Evolutionary conservation across 2,329 filamentous ascomycete genomes (phyloP).

Genomic region (Knoxdaviesia proteae): DNA sequence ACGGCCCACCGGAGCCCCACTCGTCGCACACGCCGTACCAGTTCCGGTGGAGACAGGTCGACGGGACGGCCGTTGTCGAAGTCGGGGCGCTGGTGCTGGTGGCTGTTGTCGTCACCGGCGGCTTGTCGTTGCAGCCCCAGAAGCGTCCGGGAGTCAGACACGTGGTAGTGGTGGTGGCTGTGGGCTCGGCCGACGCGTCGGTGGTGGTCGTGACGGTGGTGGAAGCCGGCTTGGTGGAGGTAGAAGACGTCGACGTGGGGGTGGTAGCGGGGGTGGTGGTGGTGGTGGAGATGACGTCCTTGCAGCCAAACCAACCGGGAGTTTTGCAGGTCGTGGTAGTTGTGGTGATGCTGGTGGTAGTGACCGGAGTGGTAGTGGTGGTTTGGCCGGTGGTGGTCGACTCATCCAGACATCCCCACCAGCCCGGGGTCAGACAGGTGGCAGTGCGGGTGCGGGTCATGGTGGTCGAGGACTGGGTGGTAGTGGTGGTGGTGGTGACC

Average conservation of each 20-base stretch:
- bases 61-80: constrained; percentile 8
- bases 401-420: constrained; percentile 67
- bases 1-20: constrained; percentile 8
- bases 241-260: constrained; percentile 23
- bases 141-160: constrained; percentile 26
- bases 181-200: constrained; percentile 8
- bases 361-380: constrained; percentile 12
- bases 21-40: constrained; percentile 22
- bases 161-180: constrained; percentile 8
- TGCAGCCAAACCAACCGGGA: constrained; percentile 48
- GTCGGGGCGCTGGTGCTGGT: constrained; percentile 8
- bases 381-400: constrained; percentile 26
- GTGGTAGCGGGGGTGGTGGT: constrained; percentile 17
- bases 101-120: constrained; percentile 11
- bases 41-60: constrained; percentile 15
- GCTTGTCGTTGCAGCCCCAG: constrained; percentile 24
- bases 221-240: constrained; percentile 30
- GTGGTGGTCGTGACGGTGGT: constrained; percentile 14
- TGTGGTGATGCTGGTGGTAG: constrained; percentile 16
- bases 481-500: constrained; percentile 41
- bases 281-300: constrained; percentile 21
- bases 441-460: constrained; percentile 59
- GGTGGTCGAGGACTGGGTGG: constrained; percentile 19
- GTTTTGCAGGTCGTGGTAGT: constrained; percentile 36
- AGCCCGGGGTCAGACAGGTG: constrained; percentile 79